Conservation (phyloP, 495 filamentous ascomycete species). For the Astrothelium subdiscretum region DNA sequence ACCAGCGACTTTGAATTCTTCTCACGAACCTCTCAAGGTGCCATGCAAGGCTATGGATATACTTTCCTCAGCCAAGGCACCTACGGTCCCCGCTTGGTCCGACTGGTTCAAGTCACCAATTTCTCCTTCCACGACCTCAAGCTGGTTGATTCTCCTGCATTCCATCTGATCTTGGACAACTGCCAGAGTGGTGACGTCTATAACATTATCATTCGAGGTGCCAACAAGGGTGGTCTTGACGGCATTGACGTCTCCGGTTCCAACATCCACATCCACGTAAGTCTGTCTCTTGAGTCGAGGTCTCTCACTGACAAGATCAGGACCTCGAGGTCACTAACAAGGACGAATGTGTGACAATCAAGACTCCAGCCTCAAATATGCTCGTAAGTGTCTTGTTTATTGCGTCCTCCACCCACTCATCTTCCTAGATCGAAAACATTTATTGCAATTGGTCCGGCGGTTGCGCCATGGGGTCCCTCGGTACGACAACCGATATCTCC, state of each 20-base stretch:
- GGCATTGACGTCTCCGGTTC: slow-evolving; percentile 26
- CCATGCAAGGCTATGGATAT: slow-evolving; percentile 27
- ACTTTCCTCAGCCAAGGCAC: slow-evolving; percentile 21
- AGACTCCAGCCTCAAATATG: slow-evolving; percentile 37
- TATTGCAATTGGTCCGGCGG: slow-evolving; percentile 48
- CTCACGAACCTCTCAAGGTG: slow-evolving; percentile 18
- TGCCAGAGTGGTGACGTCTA: slow-evolving; percentile 27
- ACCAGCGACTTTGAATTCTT: slow-evolving; percentile 24
- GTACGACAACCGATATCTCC: slow-evolving; percentile 17
- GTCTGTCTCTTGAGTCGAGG: too few relatives aligned
- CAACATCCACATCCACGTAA: slow-evolving; percentile 26
- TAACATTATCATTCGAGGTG: slow-evolving; percentile 25
- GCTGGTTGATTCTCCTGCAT: slow-evolving; percentile 26
- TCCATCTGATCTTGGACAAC: slow-evolving; percentile 29
- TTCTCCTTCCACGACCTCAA: slow-evolving; percentile 27
- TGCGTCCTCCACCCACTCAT: too few relatives aligned
- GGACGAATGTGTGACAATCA: slow-evolving; percentile 43
- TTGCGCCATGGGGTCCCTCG: slow-evolving; percentile 37
- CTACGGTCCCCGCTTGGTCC: slow-evolving; percentile 24
- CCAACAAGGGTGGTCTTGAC: slow-evolving; percentile 26
- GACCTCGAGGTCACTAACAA: slow-evolving; percentile 30
- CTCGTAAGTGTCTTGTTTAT: too few relatives aligned
- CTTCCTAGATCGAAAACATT: slow-evolving; percentile 44
- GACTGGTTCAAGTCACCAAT: slow-evolving; percentile 20
- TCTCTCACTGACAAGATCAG: too few relatives aligned